Base-by-base conservation (phyloP, 192 early-diverging fungal genomes). In the Irineochytrium annulatum region DNA sequence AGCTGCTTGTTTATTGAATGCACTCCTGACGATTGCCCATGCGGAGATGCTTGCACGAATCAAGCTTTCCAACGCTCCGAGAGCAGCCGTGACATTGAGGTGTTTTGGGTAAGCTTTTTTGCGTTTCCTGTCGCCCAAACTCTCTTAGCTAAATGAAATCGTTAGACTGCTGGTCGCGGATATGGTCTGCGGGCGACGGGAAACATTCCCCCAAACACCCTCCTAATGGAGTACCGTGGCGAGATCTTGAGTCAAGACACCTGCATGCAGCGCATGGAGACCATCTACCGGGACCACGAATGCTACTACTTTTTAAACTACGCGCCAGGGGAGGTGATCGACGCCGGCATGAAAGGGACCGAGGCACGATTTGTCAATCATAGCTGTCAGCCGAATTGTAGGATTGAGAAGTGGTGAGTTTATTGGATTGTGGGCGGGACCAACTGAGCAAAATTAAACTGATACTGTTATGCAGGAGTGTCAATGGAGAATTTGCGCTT, bases 311-410 rank as follows among this genome's bases (percentile, higher is more conserved):
- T 93, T 65, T 65, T 93, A 20, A 82, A 87, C 46, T 92, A 90
- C 59, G 76, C 78, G 34, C 65, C 76, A 6, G 79, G 82, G 1
- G 88, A 90, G 54, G 90, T 93, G 17, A 77, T 93, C 22, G 91
- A 93, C 73, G 91, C 81, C 16, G 79, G 78, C 37, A 52, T 73
- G 46, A 89, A 89, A 46, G 91, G 91, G 4, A 89, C 86, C 6
- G 81, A 84, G 8, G 91, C 90, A 34, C 76, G 91, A 34, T 93
- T 91, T 68, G 82, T 91, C 13, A 93, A 93, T 57, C 91, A 93
- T 63, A 79, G 82, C 24, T 93, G 91, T 60, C 81, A 82, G 11
- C 91, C 91, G 2, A 93, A 93, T 60, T 91, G 90, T 74, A 85
- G 86, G 46, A 92, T 93, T 34, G 91, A 93, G 66, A 92, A 90